Conservation (phyloP, 2,329 filamentous ascomycete genomes). For the Blastomyces emzantsi region DNA sequence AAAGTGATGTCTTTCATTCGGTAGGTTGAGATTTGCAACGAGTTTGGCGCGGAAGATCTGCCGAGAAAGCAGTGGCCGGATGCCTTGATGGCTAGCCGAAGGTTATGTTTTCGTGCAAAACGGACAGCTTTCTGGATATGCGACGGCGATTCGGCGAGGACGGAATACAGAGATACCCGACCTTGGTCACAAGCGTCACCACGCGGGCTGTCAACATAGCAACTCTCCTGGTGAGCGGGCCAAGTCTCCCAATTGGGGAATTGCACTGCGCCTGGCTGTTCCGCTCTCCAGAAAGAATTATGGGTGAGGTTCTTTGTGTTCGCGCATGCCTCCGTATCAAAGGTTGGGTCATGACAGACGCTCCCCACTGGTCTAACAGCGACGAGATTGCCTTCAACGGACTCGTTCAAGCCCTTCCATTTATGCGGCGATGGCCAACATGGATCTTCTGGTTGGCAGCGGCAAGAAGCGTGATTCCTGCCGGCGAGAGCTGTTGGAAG, state of each 20-base stretch:
- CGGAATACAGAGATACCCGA: conserved; percentile 31
- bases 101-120: conserved; percentile 21
- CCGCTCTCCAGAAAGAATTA: conserved; percentile 30
- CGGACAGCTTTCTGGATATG: conserved; percentile 31
- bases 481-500: neutral
- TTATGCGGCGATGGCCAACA: conserved; percentile 43
- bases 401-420: conserved; percentile 46
- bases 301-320: conserved; percentile 17
- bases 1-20: conserved; percentile 28
- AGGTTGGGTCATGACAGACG: conserved; percentile 45
- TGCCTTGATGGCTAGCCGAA: conserved; percentile 44
- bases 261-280: conserved; percentile 31
- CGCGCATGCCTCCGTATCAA: conserved; percentile 39
- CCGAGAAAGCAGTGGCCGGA: conserved; percentile 51
- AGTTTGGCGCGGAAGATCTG: conserved; percentile 52
- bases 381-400: conserved; percentile 45
- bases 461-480: conserved; percentile 17
- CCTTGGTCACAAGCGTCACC: conserved; percentile 27
- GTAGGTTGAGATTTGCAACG: conserved; percentile 27
- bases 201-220: conserved; percentile 26
- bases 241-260: conserved; percentile 35
- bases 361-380: conserved; percentile 45
- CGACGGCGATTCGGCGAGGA: conserved; percentile 23
- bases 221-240: conserved; percentile 29
- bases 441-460: conserved; percentile 44